Percentiles rank a stretch among this genome's conserved stretches.
Conservation (phyloP, 2,329 filamentous ascomycete species). For the Penicillium sp. region DNA sequence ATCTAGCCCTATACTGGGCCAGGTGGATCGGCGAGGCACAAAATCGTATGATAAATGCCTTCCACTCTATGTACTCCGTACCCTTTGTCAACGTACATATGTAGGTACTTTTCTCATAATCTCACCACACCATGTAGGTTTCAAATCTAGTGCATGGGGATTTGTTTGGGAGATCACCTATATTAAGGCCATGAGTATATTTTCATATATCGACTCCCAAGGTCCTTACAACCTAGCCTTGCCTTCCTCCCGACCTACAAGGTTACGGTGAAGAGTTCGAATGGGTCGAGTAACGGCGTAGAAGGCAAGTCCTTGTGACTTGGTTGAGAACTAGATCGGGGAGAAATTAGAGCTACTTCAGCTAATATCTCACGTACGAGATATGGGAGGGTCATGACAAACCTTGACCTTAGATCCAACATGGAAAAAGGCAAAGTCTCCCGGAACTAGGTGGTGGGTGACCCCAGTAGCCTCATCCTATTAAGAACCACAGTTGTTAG, state of each 20-base stretch:
- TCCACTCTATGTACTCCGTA: too few species aligned
- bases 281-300: constrained; percentile 25
- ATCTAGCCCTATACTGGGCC: background rate
- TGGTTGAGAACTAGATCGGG: constrained; percentile 21
- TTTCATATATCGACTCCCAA: too few species aligned
- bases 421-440: constrained; percentile 21
- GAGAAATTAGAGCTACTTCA: background rate
- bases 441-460: constrained; percentile 18
- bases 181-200: background rate
- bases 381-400: background rate
- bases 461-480: constrained; percentile 21
- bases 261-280: constrained; percentile 20
- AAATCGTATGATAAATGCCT: background rate
- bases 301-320: constrained; percentile 23
- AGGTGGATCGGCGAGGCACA: background rate
- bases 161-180: background rate
- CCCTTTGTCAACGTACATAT: too few species aligned
- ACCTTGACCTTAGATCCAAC: constrained; percentile 25
- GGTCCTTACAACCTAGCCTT: constrained; percentile 10
- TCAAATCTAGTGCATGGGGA: too few species aligned
- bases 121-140: too few species aligned
- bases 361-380: too few species aligned
- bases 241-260: constrained; percentile 20
- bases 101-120: background rate
- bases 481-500: background rate